Evolutionary conservation across 306 rosid genomes (phyloP), one percentile per base, ranked within the genome.

Genomic region (Morella rubra): DNA sequence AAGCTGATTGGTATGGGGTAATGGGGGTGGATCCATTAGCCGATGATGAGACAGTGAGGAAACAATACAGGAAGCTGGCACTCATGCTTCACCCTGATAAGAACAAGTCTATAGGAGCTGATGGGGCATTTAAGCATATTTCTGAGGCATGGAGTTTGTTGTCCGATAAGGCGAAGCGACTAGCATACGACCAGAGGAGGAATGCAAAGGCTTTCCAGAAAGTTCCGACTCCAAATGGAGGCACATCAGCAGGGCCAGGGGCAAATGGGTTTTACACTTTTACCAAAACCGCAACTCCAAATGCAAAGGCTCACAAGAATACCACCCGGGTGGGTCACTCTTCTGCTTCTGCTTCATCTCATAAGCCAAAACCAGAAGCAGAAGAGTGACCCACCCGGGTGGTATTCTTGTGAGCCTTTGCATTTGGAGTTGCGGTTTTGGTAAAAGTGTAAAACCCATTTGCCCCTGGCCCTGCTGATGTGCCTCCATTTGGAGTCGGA

Each of bases 41-140:
- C 1, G 93, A 95, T 47, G 97, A 92, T 27, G 97, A 92, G 68
- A 79, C 87, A 0, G 87, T 95, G 71, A 83, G 92, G 80, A 90
- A 82, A 66, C 88, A 90, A 13, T 95, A 90, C 71, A 88, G 96
- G 89, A 95, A 90, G 84, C 87, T 92, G 73, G 98, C 97, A 79
- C 92, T 95, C 40, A 83, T 82, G 89, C 97, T 92, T 84, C 98
- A 95, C 77, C 98, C 98, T 19, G 97, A 92, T 75, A 92, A 95
- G 86, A 95, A 95, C 90, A 95, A 95, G 82, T 84, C 97, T 5
- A 6, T 89, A 1, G 97, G 97, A 73, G 93, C 97, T 14, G 96
- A 88, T 69, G 97, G 97, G 79, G 98, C 98, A 6, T 95, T 95
- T 80, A 90, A 89, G 85, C 85, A 88, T 79, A 83, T 95, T 71